Evolutionary conservation across 495 filamentous ascomycete species (phyloP).

Genomic region (Penicillium psychrofluorescens): DNA sequence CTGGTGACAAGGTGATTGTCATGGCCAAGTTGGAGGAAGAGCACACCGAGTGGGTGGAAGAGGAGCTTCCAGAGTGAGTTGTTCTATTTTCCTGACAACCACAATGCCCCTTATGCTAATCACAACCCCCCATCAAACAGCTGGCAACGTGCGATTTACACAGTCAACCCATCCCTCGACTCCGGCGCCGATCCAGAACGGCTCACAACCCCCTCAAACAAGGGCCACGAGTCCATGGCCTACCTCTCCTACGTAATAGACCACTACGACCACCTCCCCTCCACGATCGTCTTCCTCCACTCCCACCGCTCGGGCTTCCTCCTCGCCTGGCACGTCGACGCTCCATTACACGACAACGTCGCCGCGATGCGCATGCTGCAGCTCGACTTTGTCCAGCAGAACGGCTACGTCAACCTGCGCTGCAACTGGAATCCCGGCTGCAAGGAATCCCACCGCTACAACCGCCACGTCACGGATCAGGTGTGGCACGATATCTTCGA

Average conservation of each 20-base stretch:
- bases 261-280: slow-evolving; percentile 59
- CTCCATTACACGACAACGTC: slow-evolving; percentile 44
- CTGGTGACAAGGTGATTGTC: slow-evolving; percentile 45
- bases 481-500: slow-evolving; percentile 50
- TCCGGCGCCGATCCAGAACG: slow-evolving; percentile 28
- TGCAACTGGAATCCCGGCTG: slow-evolving; percentile 62
- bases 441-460: slow-evolving; percentile 39
- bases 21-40: slow-evolving; percentile 52
- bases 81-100: not conserved
- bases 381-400: slow-evolving; percentile 41
- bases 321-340: slow-evolving; percentile 61
- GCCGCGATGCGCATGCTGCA: slow-evolving; percentile 45
- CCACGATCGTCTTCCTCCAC: slow-evolving; percentile 63
- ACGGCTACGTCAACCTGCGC: slow-evolving; percentile 61
- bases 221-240: slow-evolving; percentile 70
- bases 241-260: slow-evolving; percentile 70
- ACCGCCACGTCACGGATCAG: slow-evolving; percentile 50
- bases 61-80: slow-evolving; percentile 44
- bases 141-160: slow-evolving; percentile 56
- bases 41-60: slow-evolving; percentile 52
- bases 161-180: slow-evolving; percentile 52
- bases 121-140: slow-evolving; percentile 11
- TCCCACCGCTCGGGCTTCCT: slow-evolving; percentile 43
- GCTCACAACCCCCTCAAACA: slow-evolving; percentile 46
- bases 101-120: not conserved